Evolutionary conservation across 2,329 filamentous ascomycete genomes (phyloP), one percentile per base, ranked within the genome.

Genomic region (Conoideocrella luteorostrata): DNA sequence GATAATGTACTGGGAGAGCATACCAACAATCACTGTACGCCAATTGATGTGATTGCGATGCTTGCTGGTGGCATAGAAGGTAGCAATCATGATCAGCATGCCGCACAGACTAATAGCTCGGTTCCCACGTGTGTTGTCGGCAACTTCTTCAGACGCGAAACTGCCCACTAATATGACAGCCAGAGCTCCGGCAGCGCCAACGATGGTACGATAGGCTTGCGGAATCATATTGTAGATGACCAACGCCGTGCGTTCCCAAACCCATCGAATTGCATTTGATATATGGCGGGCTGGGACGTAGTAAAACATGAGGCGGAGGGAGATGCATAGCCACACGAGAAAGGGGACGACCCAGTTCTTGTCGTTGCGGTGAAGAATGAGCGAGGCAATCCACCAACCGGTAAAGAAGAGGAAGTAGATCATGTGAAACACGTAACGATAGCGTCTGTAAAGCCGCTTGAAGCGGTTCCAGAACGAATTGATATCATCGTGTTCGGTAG

Each of bases 1-100:
- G 50, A 95, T 77, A 58, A 96, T 73, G 66, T 90, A 96, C 64
- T 96, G 90, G 10, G 83, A 73, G 33, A 95, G 71, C 84, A 95
- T 93, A 47, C 90, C 90, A 29, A 86, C 86, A 48, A 95, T 87
- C 53, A 96, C 85, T 2, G 86, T 86, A 57, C 86, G 83, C 84
- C 83, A 89, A 51, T 80, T 75, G 52, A 85, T 71, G 28, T 57
- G 61, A 45, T 59, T 79, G 52, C 85, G 78, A 62, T 89, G 74
- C 46, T 70, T 76, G 32, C 88, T 95, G 1, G 87, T 93, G 12
- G 59, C 56, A 65, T 77, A 93, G 52, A 95, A 79, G 1, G 63
- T 45, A 45, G 66, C 67, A 51, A 95, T 69, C 62, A 91, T 83
- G 44, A 95, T 76, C 4, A 75, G 53, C 15, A 95, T 70, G 20